Evolutionary conservation across 805 yeast species (phyloP), one percentile per base, ranked within the genome.

Genomic region (Candida corydali): DNA sequence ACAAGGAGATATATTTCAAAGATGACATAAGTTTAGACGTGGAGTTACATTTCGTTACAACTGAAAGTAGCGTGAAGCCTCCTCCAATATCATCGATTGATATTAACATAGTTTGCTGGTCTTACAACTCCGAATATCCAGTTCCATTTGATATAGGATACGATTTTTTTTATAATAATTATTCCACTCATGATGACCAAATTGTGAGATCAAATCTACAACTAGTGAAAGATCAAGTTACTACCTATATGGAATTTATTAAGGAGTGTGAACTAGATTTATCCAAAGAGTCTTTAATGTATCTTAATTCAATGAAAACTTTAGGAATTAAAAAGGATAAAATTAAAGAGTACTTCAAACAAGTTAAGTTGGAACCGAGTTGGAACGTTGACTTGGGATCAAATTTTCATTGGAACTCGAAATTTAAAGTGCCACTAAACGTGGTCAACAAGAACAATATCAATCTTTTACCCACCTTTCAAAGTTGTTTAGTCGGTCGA

Each of bases 381-480:
- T 66, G 71, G 71, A 47, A 47, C 17, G 54, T 47, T 3, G 43
- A 45, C 15, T 8, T 8, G 5, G 41, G 42, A 11, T 30, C 41
- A 9, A 26, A 32, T n/a, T 32, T 46, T 34, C 42, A 50, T 40
- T 51, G 65, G 67, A 20, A 40, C 1, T 59, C 61, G 46, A 26
- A 58, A 38, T 27, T 78, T 3, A 51, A 51, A 2, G 49, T 76
- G 3, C 74, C 75, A 14, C 46, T 78, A 36, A 55, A 60, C 23
- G 54, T 70, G 15, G 45, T 55, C 22, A 65, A 69, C 31, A 70
- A 71, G 37, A 63, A 72, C 26, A 59, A 58, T 32, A 67, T 73
- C 32, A 76, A 79, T 1, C 52, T 82, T 37, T 52, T 77, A 12
- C 87, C 87, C 1, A 70, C 70, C 37, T 81, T 80, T 53, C 85